Base-by-base conservation (phyloP, 2,329 filamentous ascomycete species). In the Aspergillus eucalypticola region DNA sequence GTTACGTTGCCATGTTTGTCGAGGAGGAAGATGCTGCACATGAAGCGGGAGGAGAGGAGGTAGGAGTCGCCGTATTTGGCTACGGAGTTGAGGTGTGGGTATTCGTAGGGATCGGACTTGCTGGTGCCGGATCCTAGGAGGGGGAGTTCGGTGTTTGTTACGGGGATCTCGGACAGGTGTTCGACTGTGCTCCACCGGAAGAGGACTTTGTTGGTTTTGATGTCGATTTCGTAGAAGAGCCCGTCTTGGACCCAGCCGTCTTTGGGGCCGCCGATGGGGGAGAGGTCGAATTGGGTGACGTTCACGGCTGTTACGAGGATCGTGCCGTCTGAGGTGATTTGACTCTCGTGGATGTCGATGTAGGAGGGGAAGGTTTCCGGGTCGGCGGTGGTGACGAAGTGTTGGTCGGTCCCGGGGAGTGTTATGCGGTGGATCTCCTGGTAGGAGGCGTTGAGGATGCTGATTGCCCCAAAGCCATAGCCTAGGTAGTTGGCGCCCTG, bases 171-270 rank as follows among this genome's bases (percentile, higher is more conserved):
- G 10, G 60, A 44, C 8, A 64, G 32, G 58, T 72, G 64, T 7
- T 71, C 67, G 7, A 66, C 54, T 2, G 69, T 63, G 48, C 65
- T 70, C 69, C 70, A 70, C 15, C 61, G 58, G 58, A 66, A 71
- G 11, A 72, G 21, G 3, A 69, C 58, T 21, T 69, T 54, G 19
- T 67, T 71, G 8, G 66, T 73, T 8, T 50, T 54, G 52, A 71
- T 63, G 44, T 71, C 69, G 19, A 71, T 69, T 48, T 70, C 67
- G 48, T 68, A 67, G 48, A 71, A 61, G n/a, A 71, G 62, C 1
- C 67, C 66, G 54, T 74, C 69, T 11, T 67, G 50, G 2, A 71
- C 59, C 65, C 68, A 71, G 19, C 66, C 68, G 39, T 71, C 55
- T 19, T 61, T 60, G 2, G 65, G 62, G 3, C 69, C 68, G 11